Percentiles rank a stretch among this genome's conserved stretches.
phyloP scores from a whole-genome alignment of 768 basidiomycete genomes.

The Tulasnella sp. region DNA sequence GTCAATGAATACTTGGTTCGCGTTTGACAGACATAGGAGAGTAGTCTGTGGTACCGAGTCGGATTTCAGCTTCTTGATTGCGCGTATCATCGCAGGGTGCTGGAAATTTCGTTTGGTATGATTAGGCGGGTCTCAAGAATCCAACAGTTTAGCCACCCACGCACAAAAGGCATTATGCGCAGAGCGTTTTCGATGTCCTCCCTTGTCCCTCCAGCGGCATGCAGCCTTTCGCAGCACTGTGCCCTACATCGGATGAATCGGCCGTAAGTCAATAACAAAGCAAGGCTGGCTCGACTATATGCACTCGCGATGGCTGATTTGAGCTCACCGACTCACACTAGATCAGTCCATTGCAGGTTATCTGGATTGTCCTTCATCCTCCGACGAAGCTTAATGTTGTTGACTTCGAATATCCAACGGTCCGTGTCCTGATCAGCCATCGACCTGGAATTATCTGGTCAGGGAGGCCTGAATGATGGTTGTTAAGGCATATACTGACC shows the following conservation, averaged over 20 bases:
- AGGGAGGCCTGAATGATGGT: not conserved
- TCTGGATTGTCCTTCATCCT: conserved; percentile 57
- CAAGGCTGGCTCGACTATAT: conserved; percentile 52
- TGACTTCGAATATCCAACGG: conserved; percentile 84
- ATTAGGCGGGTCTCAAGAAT: not conserved
- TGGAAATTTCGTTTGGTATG: conserved; percentile 30
- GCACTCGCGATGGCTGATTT: conserved; percentile 72
- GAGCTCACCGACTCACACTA: conserved; percentile 54
- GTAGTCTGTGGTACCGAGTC: conserved; percentile 56
- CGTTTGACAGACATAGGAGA: conserved; percentile 88
- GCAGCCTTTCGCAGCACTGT: conserved; percentile 62
- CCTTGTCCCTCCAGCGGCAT: conserved; percentile 57
- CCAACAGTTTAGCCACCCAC: conserved; percentile 28
- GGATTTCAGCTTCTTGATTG: conserved; percentile 67
- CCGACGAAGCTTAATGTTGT: conserved; percentile 74
- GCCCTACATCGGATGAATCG: conserved; percentile 39
- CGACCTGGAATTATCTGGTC: conserved; percentile 45
- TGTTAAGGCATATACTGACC: conserved; percentile 39
- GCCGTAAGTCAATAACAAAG: conserved; percentile 26
- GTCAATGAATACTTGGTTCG: conserved; percentile 84
- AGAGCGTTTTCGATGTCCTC: conserved; percentile 74
- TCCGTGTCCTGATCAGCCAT: conserved; percentile 95
- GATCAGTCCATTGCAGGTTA: conserved; percentile 81
- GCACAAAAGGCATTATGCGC: conserved; percentile 76
- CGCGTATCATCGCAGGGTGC: conserved; percentile 96